A percentile compares a stretch with the other conserved stretches of the same genome.
Conservation (phyloP, 352 stramenopile species). For the Pythium aphanidermatum region DNA sequence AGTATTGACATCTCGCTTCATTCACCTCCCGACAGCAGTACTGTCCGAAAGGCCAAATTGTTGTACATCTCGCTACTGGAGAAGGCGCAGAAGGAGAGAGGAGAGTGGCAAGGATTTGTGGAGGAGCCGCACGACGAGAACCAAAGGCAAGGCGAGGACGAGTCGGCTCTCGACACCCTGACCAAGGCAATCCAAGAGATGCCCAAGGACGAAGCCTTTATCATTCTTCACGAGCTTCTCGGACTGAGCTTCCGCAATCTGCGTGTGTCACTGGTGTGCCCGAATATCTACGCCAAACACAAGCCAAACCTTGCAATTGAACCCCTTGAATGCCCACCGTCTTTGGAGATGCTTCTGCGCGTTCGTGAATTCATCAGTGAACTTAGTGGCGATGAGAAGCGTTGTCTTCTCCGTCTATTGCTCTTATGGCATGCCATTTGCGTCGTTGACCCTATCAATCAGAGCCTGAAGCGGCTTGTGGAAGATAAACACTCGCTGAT, state of each 20-base stretch:
- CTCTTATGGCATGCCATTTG: slow-evolving; percentile 47
- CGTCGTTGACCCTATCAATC: slow-evolving; percentile 21
- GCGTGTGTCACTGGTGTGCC: slow-evolving; percentile 38
- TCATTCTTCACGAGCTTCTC: slow-evolving; percentile 49
- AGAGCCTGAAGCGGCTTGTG: slow-evolving; percentile 37
- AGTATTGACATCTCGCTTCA: too few species aligned
- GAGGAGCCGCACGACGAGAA: background rate
- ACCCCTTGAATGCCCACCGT: slow-evolving; percentile 31
- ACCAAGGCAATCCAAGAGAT: slow-evolving; percentile 4
- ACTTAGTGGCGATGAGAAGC: slow-evolving; percentile 37
- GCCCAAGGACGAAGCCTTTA: slow-evolving; percentile 25
- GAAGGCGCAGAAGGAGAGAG: slow-evolving; percentile 53
- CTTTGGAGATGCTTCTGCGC: slow-evolving; percentile 33
- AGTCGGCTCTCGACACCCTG: slow-evolving; percentile 19
- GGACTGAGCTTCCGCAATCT: slow-evolving; percentile 67
- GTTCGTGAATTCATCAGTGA: slow-evolving; percentile 41
- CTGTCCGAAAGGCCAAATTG: slow-evolving; percentile 50
- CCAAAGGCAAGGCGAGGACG: slow-evolving; percentile 7
- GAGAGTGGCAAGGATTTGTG: slow-evolving; percentile 62
- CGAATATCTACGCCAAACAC: slow-evolving; percentile 41
- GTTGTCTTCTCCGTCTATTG: slow-evolving; percentile 50
- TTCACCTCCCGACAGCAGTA: slow-evolving; percentile 23
- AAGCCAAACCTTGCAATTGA: slow-evolving; percentile 27
- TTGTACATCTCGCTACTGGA: slow-evolving; percentile 65
- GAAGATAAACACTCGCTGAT: slow-evolving; percentile 49